Evolutionary conservation across 2,329 filamentous ascomycete genomes (phyloP).

Genomic region (Phaeoacremonium minimum): DNA sequence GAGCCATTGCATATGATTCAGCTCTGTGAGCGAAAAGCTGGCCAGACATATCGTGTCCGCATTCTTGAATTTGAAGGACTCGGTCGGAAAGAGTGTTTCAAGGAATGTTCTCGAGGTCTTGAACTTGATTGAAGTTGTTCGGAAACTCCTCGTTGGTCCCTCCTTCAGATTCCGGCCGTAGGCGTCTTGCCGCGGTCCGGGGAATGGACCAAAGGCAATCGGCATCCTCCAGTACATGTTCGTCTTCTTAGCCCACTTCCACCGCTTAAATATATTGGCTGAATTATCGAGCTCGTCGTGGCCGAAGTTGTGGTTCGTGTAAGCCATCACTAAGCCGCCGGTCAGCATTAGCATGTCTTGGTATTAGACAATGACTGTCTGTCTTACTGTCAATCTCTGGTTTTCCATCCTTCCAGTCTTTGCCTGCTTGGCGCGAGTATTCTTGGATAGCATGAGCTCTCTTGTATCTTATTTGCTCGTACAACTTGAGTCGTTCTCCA

Average conservation of each 20-base stretch:
- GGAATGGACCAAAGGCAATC: slow-evolving; percentile 39
- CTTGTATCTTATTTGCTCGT: slow-evolving; percentile 52
- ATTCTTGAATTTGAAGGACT: slow-evolving; percentile 32
- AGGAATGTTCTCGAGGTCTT: slow-evolving; percentile 44
- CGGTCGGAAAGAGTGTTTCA: slow-evolving; percentile 40
- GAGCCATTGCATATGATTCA: slow-evolving; percentile 27
- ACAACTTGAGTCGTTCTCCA: slow-evolving; percentile 51
- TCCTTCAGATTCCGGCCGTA: slow-evolving; percentile 12
- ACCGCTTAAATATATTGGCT: slow-evolving; percentile 42
- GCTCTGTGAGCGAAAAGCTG: slow-evolving; percentile 28
- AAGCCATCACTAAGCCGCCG: slow-evolving; percentile 28
- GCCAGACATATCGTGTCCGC: slow-evolving; percentile 38
- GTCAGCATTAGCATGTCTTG: slow-evolving; percentile 8
- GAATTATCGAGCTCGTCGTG: slow-evolving; percentile 56
- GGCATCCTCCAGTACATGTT: slow-evolving; percentile 38
- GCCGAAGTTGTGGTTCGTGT: slow-evolving; percentile 47
- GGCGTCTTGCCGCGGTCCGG: slow-evolving; percentile 34
- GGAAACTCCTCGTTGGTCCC: slow-evolving; percentile 24
- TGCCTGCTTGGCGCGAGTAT: slow-evolving; percentile 47
- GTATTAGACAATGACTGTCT: slow-evolving; percentile 20
- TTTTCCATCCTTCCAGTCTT: slow-evolving; percentile 33
- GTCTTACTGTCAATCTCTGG: slow-evolving; percentile 35
- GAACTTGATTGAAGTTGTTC: slow-evolving; percentile 42
- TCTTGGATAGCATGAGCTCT: slow-evolving; percentile 56
- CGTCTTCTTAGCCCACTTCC: slow-evolving; percentile 33